Percentiles rank a stretch among this genome's conserved stretches.
Conservation (phyloP, 2,329 filamentous ascomycete genomes). For the Alternaria novae-zelandiae region DNA sequence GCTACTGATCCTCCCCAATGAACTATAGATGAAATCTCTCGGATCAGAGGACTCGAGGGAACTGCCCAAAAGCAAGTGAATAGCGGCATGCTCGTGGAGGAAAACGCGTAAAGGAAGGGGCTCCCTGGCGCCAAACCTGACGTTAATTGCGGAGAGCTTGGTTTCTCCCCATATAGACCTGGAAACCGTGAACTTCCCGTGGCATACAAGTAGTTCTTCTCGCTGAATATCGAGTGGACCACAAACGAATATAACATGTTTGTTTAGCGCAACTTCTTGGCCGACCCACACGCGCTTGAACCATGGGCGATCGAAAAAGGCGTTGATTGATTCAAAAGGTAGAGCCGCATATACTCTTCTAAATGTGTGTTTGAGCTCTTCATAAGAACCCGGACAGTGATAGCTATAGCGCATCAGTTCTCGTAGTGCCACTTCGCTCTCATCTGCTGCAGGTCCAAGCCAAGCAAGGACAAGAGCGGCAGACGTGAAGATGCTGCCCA, state of each 20-base stretch:
- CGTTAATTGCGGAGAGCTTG: no score
- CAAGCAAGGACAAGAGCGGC: neutral
- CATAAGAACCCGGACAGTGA: neutral
- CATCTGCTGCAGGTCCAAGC: neutral
- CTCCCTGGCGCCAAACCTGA: no score
- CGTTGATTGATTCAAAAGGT: neutral
- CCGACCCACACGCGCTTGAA: neutral
- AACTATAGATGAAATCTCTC: neutral
- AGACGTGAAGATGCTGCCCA: neutral
- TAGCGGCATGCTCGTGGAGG: neutral
- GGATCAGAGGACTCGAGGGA: neutral
- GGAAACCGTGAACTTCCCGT: no score
- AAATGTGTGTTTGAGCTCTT: no score
- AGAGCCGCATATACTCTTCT: neutral
- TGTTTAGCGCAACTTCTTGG: neutral
- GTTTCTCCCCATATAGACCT: neutral
- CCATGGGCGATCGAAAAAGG: neutral
- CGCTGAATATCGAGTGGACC: neutral
- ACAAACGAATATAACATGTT: neutral
- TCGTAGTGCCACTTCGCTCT: neutral
- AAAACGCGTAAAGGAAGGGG: neutral
- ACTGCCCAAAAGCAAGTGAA: neutral
- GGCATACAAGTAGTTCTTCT: neutral
- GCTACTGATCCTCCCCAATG: neutral
- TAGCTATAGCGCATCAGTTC: neutral